These are phyloP conservation scores for Echinochloa phyllopogon DNA, from an alignment of 176 grass and related monocot genomes.

Conservation along the genomic window DNA sequence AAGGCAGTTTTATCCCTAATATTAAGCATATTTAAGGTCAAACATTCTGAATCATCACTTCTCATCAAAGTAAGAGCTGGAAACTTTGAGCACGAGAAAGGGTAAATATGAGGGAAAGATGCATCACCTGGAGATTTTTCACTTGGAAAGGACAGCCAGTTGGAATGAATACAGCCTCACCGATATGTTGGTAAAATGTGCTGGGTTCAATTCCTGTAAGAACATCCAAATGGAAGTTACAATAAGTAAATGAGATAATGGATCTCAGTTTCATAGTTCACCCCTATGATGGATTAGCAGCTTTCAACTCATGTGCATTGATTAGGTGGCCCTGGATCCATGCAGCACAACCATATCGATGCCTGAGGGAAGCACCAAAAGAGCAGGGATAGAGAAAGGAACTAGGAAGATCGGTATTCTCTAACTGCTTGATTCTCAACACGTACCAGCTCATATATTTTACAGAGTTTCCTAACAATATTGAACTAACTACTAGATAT, in stretches of 20 bases:
- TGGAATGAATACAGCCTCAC: constrained; percentile 93
- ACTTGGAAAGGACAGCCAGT: constrained; percentile 98
- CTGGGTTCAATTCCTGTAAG: constrained; percentile 77
- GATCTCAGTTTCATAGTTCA: background rate
- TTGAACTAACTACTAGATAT: constrained; percentile 9
- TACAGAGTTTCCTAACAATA: background rate
- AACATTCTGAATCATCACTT: constrained; percentile 14
- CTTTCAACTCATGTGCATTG: background rate
- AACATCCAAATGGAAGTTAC: constrained; percentile 33
- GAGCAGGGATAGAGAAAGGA: background rate
- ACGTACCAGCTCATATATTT: background rate
- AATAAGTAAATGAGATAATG: constrained; percentile 29
- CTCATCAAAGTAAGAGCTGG: constrained; percentile 14
- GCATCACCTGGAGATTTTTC: constrained; percentile 80
- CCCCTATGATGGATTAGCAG: constrained; percentile 28
- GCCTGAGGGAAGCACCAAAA: background rate
- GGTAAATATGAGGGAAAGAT: constrained; percentile 10
- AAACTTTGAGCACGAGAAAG: background rate
- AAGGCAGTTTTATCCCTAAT: background rate
- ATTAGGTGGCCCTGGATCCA: background rate
- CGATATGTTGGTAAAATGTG: constrained; percentile 80
- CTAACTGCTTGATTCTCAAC: background rate
- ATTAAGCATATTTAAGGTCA: background rate
- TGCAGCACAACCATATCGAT: background rate
- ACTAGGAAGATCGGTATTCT: background rate